Conservation (phyloP, 805 yeast species). For the Yamadazyma laniorum region DNA sequence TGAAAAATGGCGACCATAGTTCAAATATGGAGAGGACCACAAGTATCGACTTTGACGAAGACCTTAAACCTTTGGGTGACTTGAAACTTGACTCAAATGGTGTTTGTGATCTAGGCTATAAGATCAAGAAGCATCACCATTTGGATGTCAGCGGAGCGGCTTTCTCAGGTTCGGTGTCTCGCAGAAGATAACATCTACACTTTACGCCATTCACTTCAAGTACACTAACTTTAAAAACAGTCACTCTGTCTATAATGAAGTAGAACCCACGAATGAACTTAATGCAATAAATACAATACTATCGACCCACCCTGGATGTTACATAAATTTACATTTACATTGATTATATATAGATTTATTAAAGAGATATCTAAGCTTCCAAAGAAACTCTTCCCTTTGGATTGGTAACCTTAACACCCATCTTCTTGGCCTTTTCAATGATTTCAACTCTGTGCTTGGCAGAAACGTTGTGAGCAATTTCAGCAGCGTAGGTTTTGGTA, state of each 20-base stretch:
- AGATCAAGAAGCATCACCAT: slow-evolving; percentile 43
- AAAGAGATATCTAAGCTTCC: slow-evolving; percentile 71
- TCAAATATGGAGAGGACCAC: not conserved
- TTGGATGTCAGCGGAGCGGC: slow-evolving; percentile 35
- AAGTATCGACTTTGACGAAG: slow-evolving; percentile 7
- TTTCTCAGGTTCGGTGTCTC: slow-evolving; percentile 24
- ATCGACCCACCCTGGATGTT: too few relatives aligned
- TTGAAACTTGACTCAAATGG: slow-evolving; percentile 27
- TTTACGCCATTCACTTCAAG: too few relatives aligned
- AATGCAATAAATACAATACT: too few relatives aligned
- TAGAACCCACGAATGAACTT: too few relatives aligned
- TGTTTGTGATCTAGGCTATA: slow-evolving; percentile 41
- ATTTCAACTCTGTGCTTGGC: slow-evolving; percentile 97
- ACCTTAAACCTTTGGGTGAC: slow-evolving; percentile 13
- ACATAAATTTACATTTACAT: slow-evolving; percentile 13
- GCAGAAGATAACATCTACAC: slow-evolving; percentile 18
- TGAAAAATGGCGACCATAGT: not conserved
- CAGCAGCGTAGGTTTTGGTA: slow-evolving; percentile 99
- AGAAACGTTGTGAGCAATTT: slow-evolving; percentile 98
- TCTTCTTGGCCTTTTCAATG: slow-evolving; percentile 94
- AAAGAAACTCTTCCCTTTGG: slow-evolving; percentile 97
- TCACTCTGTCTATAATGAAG: too few relatives aligned
- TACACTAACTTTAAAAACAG: too few relatives aligned
- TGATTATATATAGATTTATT: slow-evolving; percentile 14
- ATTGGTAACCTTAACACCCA: slow-evolving; percentile 98